These are phyloP conservation scores for Aspergillus tamarii DNA, from an alignment of 2,329 filamentous ascomycete species.

Conservation along the genomic window DNA sequence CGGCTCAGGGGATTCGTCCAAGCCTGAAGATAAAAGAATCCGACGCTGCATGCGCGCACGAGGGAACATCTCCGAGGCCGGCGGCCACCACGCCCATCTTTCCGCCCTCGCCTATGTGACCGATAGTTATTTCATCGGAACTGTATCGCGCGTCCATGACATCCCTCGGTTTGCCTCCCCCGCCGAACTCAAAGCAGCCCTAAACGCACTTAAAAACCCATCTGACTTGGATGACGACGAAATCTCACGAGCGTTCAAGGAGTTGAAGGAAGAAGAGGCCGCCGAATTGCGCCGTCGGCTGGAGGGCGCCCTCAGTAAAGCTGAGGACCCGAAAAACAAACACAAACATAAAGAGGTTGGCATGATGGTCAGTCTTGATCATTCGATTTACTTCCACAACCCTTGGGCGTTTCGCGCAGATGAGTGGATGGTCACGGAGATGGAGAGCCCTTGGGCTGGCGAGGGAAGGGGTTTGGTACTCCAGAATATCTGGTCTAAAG, in stretches of 20 bases:
- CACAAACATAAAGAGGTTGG: slow-evolving; percentile 43
- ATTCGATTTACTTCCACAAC: slow-evolving; percentile 57
- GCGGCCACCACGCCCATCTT: slow-evolving; percentile 79
- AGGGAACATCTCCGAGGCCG: slow-evolving; percentile 71
- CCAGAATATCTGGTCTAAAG: slow-evolving; percentile 54
- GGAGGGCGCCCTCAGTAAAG: slow-evolving; percentile 37
- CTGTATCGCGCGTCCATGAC: slow-evolving; percentile 77
- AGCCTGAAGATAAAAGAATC: slow-evolving; percentile 69
- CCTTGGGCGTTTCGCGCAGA: slow-evolving; percentile 52
- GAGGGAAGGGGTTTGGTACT: slow-evolving; percentile 53
- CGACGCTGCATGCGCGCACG: slow-evolving; percentile 55
- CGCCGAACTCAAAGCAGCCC: slow-evolving; percentile 42
- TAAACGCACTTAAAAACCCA: slow-evolving; percentile 47
- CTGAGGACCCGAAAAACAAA: slow-evolving; percentile 26
- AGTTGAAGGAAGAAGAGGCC: slow-evolving; percentile 47
- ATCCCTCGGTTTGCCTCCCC: slow-evolving; percentile 73
- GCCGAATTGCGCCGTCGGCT: slow-evolving; percentile 41
- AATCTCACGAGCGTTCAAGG: slow-evolving; percentile 43
- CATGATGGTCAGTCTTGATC: slow-evolving; percentile 57
- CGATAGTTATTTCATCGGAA: slow-evolving; percentile 92
- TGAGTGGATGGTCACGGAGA: slow-evolving; percentile 56
- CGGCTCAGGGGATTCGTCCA: slow-evolving; percentile 41
- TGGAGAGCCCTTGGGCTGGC: slow-evolving; percentile 55
- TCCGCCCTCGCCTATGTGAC: slow-evolving; percentile 90
- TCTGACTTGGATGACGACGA: slow-evolving; percentile 47